Base-by-base conservation (phyloP, 805 yeast genomes). In the Zygosaccharomyces gambellarensis region DNA sequence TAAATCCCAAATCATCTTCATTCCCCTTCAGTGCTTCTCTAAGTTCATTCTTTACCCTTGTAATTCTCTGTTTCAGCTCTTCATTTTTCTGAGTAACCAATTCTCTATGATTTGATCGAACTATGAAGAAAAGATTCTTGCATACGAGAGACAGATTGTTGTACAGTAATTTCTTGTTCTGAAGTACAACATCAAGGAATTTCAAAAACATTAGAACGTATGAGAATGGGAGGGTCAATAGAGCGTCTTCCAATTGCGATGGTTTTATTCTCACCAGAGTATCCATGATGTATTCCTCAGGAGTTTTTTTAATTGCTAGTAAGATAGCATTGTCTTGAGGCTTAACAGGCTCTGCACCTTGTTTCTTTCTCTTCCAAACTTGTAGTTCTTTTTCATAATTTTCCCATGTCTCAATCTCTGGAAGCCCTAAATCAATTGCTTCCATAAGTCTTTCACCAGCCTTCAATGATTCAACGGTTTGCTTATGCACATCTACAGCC, bases 361-460 rank as follows among this genome's bases (percentile, higher is more conserved):
- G 44, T 56, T 75, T 76, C 42, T 72, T 75, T 45, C 69, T 69
- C 45, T 76, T 49, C 76, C 77, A 72, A 38, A 54, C 48, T 38
- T 65, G 61, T 45, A 68, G 53, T n/a, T 72, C 79, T 34, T 61
- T 63, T 41, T 73, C 70, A 60, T 83, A 83, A 36, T 75, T 77
- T 47, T 75, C 79, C 12, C 64, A 56, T 10, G 79, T 78, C 39
- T 80, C 83, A 38, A 87, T 69, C 57, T 90, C 97, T 45, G 79
- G 81, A 14, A 72, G 70, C 0, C 95, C 95, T 51, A 90, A 71
- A 56, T 94, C 97, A 44, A 92, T 71, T 0, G 97, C 97, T 65
- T 92, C 98, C 79, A 88, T 83, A 43, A 92, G 69, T 61, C 84
- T 84, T 69, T 92, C 99, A 55, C 98, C 96, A 1, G 97, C 94